A percentile compares a stretch with the other conserved stretches of the same genome.
Evolutionary conservation across 2,329 filamentous ascomycete species (phyloP).

Genomic region (Aspergillus nomiae): DNA sequence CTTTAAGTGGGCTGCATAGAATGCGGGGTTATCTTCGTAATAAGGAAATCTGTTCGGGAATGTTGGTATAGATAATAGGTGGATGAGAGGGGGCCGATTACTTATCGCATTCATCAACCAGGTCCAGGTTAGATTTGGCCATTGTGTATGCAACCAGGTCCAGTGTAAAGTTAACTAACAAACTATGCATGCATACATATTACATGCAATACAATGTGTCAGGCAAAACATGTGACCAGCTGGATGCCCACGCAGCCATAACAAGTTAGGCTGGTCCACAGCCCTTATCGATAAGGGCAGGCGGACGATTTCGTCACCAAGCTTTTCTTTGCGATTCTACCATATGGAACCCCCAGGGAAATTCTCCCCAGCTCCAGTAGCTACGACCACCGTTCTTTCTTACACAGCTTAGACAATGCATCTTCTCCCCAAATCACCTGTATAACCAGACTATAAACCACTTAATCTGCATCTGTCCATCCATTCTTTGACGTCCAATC

Average conservation of each 20-base stretch:
- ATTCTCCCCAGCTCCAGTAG: constrained; percentile 13
- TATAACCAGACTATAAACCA: background rate
- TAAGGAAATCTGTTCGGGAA: constrained; percentile 72
- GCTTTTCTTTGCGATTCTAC: constrained; percentile 28
- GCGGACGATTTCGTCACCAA: constrained; percentile 28
- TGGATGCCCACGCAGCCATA: background rate
- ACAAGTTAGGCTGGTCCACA: background rate
- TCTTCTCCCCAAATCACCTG: background rate
- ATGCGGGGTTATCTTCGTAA: constrained; percentile 59
- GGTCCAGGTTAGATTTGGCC: constrained; percentile 53
- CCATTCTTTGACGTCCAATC: background rate
- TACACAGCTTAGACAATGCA: constrained; percentile 4
- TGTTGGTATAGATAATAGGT: constrained; percentile 13
- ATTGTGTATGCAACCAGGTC: constrained; percentile 20
- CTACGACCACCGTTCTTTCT: background rate
- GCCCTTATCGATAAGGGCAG: constrained; percentile 35
- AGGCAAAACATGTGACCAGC: background rate
- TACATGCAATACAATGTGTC: background rate
- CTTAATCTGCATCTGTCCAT: background rate
- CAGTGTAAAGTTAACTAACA: background rate
- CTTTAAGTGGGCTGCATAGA: constrained; percentile 56
- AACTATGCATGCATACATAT: background rate
- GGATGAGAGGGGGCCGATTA: constrained; percentile 22
- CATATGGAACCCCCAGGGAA: constrained; percentile 20
- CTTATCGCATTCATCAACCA: constrained; percentile 61